Conservation (phyloP, 148 eudicot genomes). For the Camellia granthamiana region DNA sequence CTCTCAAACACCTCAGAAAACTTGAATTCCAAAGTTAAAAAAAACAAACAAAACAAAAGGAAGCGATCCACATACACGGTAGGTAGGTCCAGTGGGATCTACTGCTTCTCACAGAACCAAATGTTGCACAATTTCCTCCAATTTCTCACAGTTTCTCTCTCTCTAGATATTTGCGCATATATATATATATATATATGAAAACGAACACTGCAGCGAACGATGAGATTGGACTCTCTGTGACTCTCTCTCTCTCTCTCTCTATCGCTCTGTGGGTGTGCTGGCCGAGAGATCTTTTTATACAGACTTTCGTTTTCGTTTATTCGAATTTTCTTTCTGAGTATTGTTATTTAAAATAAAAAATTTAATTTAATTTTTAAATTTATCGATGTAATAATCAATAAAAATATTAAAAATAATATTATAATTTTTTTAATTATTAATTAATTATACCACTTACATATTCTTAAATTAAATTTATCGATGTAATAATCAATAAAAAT, state of each 20-base stretch:
- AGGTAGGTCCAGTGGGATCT: conserved; percentile 20
- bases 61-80: conserved; percentile 12
- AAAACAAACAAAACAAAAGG: neutral
- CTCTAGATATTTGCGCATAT: conserved; percentile 14
- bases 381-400: no score
- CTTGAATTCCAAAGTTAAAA: neutral
- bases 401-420: no score
- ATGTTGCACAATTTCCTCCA: conserved; percentile 11
- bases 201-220: conserved; percentile 1
- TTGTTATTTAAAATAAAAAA: no score
- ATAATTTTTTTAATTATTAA: no score
- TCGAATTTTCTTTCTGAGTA: neutral
- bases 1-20: conserved; percentile 9
- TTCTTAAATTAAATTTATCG: no score
- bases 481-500: no score
- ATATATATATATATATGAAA: neutral
- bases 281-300: neutral
- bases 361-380: no score
- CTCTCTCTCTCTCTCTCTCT: conserved; percentile 11
- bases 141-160: conserved; percentile 10
- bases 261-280: neutral
- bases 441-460: no score
- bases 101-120: neutral
- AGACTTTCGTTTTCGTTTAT: conserved; percentile 2
- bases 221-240: conserved; percentile 15